Conservation (phyloP, 352 stramenopile genomes). For the Pythium dissotocum region DNA sequence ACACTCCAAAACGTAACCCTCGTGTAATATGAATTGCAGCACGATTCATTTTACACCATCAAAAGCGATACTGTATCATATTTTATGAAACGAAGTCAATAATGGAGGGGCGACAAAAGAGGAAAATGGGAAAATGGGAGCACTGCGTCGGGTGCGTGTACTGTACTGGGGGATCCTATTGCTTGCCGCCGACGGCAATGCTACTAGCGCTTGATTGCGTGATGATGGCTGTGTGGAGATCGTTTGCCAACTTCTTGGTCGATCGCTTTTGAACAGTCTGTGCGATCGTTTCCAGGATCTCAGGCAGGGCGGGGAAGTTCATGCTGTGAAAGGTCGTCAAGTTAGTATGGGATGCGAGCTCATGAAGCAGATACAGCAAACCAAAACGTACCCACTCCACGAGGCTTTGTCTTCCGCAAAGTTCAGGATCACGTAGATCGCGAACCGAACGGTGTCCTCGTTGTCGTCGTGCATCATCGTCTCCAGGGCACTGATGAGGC, state of each 20-base stretch:
- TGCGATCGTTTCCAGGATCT: conserved; percentile 59
- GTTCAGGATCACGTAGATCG: conserved; percentile 71
- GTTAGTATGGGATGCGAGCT: not conserved
- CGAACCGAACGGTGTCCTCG: conserved; percentile 76
- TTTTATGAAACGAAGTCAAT: not conserved
- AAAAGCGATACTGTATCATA: conserved; percentile 2
- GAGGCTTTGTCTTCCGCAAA: conserved; percentile 56
- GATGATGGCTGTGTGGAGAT: conserved; percentile 64
- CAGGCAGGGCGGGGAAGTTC: conserved; percentile 55
- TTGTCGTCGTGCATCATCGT: conserved; percentile 70
- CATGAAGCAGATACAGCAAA: not conserved
- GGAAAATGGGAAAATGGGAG: conserved; percentile 6
- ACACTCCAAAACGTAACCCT: not conserved
- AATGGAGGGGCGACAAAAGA: not conserved
- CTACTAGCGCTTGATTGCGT: conserved; percentile 30
- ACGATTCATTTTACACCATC: not conserved
- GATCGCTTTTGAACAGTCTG: conserved; percentile 62
- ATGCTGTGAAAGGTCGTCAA: conserved; percentile 31
- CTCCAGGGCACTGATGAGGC: conserved; percentile 53
- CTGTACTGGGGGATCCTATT: conserved; percentile 29
- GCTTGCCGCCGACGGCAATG: conserved; percentile 27
- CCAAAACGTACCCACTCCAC: conserved; percentile 21
- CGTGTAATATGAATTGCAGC: not conserved
- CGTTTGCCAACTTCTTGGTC: conserved; percentile 68
- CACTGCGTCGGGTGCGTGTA: conserved; percentile 14